These are phyloP conservation scores for Isoetes taiwanensis DNA, from an alignment of 75 land plant species.

Conservation along the genomic window DNA sequence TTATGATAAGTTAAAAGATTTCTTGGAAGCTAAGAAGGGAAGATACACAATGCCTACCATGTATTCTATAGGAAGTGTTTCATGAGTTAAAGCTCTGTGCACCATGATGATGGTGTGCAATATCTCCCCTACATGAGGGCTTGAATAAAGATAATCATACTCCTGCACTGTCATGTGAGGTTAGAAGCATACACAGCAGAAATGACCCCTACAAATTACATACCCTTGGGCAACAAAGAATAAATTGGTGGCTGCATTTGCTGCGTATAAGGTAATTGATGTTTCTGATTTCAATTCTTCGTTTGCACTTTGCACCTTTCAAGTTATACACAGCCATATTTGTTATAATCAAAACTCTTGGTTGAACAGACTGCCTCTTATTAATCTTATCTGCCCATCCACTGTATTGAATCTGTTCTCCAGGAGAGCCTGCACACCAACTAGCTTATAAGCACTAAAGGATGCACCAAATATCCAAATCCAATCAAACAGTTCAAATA, in stretches of 20 bases:
- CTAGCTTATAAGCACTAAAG: too few relatives aligned
- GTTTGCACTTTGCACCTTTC: constrained; percentile 1
- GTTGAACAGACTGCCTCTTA: not conserved
- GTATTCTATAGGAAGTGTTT: not conserved
- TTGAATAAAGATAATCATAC: constrained; percentile 2
- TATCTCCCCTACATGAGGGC: not conserved
- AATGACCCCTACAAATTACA: not conserved
- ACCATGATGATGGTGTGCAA: not conserved
- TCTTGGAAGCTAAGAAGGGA: not conserved
- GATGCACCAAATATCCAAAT: too few relatives aligned
- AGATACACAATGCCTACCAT: not conserved
- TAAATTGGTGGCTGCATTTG: constrained; percentile 6
- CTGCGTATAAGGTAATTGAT: not conserved
- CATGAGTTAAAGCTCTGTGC: not conserved
- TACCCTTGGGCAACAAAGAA: constrained; percentile 1
- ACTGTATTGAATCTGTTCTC: constrained; percentile 4
- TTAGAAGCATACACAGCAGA: not conserved
- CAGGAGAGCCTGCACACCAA: constrained; percentile 1
- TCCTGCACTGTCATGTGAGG: not conserved
- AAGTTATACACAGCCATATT: constrained; percentile 4
- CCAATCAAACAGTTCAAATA: too few relatives aligned
- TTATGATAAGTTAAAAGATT: too few relatives aligned
- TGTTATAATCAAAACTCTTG: not conserved
- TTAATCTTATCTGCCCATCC: constrained; percentile 3
- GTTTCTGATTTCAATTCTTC: not conserved